Percentiles rank a stretch among this genome's conserved stretches.
phyloP scores from a whole-genome alignment of 1,139 yeast genomes.

The Yamadazyma conglobata region DNA sequence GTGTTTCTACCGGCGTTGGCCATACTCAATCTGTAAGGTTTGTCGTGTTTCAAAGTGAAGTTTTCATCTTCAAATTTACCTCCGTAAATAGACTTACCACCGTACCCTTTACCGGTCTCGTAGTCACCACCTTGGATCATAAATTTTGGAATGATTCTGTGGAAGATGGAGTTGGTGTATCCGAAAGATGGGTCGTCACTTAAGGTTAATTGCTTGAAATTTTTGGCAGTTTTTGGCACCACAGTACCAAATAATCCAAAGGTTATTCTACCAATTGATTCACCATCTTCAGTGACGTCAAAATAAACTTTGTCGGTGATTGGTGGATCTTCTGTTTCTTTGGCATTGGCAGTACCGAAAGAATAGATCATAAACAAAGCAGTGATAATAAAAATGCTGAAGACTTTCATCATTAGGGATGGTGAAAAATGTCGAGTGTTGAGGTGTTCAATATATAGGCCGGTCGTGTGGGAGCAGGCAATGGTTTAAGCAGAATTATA shows the following conservation, averaged over 20 bases:
- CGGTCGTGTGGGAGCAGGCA: background rate
- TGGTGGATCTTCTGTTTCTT: conserved; percentile 49
- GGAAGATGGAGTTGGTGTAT: conserved; percentile 51
- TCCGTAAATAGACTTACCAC: conserved; percentile 60
- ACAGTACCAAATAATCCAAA: conserved; percentile 70
- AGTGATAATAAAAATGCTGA: conserved; percentile 20
- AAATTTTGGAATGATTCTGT: conserved; percentile 54
- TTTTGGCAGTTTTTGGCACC: conserved; percentile 58
- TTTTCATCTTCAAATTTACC: conserved; percentile 56
- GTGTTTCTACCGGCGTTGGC: conserved; percentile 64
- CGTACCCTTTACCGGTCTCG: conserved; percentile 57
- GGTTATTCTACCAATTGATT: conserved; percentile 62
- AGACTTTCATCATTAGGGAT: conserved; percentile 24
- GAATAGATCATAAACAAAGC: conserved; percentile 17
- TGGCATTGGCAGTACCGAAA: conserved; percentile 20
- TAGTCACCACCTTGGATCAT: conserved; percentile 66
- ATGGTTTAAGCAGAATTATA: too few relatives aligned
- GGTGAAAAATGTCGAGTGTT: background rate
- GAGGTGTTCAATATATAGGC: background rate
- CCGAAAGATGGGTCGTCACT: conserved; percentile 56
- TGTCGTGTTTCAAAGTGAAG: conserved; percentile 53
- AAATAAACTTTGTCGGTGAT: conserved; percentile 78
- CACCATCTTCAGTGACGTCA: conserved; percentile 80
- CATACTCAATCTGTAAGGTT: conserved; percentile 59
- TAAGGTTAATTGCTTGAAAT: conserved; percentile 56